Conservation (phyloP, 371 early-diverging fungal species). For the Syncephalastrum racemosum region DNA sequence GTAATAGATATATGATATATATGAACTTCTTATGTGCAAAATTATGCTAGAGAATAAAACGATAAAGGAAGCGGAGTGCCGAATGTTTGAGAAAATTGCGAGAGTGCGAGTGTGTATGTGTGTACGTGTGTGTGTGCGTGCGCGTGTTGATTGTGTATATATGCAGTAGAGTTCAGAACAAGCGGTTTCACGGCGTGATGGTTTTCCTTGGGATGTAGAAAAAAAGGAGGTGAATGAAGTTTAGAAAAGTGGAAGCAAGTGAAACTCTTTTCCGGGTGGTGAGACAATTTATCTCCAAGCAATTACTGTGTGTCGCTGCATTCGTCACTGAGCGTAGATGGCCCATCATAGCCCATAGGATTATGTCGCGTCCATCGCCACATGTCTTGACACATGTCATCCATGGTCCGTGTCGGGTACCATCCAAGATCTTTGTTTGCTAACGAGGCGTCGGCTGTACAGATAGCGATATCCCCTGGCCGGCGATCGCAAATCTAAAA, state of each 20-base stretch:
- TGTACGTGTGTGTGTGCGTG: no score
- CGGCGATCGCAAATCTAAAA: conserved; percentile 61
- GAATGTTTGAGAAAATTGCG: no score
- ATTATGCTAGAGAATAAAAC: no score
- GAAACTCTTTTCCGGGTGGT: background rate
- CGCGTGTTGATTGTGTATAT: no score
- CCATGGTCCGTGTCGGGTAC: conserved; percentile 64
- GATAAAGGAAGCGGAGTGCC: no score
- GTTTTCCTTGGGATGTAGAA: no score
- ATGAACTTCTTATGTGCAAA: no score
- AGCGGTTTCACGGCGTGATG: no score
- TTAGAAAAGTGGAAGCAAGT: conserved; percentile 1
- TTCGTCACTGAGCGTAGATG: conserved; percentile 6
- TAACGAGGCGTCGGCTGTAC: conserved; percentile 76
- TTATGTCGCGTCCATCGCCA: conserved; percentile 84
- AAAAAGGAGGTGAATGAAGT: conserved; percentile 1
- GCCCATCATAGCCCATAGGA: conserved; percentile 65
- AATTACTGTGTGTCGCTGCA: conserved; percentile 3
- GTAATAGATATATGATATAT: no score
- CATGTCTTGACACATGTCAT: conserved; percentile 87
- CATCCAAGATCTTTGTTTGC: conserved; percentile 77
- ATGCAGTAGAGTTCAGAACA: no score
- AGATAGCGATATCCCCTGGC: conserved; percentile 81
- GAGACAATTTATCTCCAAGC: background rate
- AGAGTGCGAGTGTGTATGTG: no score